phyloP scores from a whole-genome alignment of 2,329 filamentous ascomycete genomes.

The Lasiodiplodia hormozganensis region DNA sequence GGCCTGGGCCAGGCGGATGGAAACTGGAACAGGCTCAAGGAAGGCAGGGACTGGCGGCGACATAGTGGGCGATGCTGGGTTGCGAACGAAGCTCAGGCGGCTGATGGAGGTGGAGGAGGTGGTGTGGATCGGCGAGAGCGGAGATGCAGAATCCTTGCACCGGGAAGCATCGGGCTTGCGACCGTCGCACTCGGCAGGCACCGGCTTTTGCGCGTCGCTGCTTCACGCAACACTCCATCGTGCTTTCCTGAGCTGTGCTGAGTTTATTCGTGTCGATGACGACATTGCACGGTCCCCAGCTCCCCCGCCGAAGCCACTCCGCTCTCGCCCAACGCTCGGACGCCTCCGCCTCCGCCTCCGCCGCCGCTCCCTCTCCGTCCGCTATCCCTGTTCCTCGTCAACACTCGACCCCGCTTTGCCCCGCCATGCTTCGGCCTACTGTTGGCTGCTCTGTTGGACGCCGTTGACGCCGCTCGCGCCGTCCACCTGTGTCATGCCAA shows the following conservation, averaged over 20 bases:
- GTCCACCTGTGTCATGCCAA: not conserved
- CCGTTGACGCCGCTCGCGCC: not conserved
- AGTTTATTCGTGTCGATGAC: not conserved
- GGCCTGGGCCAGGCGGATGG: constrained; percentile 57
- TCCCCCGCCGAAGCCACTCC: constrained; percentile 2
- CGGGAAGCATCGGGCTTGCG: not conserved
- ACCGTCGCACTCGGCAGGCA: constrained; percentile 9
- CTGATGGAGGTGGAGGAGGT: not conserved
- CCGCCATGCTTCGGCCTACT: not conserved
- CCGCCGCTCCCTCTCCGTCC: not conserved
- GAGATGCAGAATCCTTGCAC: constrained; percentile 4
- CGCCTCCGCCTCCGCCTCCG: not conserved
- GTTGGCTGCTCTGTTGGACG: not conserved
- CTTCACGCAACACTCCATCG: not conserved
- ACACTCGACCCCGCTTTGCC: constrained; percentile 7
- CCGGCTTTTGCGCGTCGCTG: not conserved
- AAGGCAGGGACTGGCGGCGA: constrained; percentile 13
- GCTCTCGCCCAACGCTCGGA: not conserved
- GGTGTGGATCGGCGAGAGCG: not conserved
- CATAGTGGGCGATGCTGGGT: constrained; percentile 2
- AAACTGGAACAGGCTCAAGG: constrained; percentile 36
- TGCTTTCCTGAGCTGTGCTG: not conserved
- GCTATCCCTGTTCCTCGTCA: not conserved
- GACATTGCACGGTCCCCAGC: not conserved
- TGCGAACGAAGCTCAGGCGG: too few relatives aligned